Conservation (phyloP, 345 rosid species). For the Pistacia integerrima region DNA sequence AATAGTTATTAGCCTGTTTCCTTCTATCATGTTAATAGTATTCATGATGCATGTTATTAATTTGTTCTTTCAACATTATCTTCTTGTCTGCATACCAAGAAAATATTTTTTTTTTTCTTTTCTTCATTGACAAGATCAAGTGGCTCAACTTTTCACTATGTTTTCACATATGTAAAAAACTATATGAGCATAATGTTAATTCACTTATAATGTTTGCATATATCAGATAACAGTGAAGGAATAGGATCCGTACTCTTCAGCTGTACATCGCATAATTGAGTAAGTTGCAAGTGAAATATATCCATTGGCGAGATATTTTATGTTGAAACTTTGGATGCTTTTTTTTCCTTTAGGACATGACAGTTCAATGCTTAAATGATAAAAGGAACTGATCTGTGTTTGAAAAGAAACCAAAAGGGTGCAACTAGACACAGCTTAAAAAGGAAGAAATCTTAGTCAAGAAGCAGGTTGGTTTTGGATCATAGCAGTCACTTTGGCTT, state of each 20-base stretch:
- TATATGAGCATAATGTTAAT: not conserved
- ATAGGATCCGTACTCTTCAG: too few species aligned
- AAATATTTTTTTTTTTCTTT: not conserved
- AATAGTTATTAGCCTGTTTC: not conserved
- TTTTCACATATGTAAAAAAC: not conserved
- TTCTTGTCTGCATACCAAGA: not conserved
- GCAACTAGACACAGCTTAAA: not conserved
- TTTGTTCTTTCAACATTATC: not conserved
- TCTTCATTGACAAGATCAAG: not conserved
- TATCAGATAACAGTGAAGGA: not conserved
- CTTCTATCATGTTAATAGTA: not conserved
- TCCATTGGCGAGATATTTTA: too few species aligned
- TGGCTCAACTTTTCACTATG: not conserved
- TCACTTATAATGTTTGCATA: not conserved
- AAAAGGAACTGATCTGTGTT: conserved; percentile 4
- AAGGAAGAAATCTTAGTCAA: not conserved
- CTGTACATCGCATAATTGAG: too few species aligned
- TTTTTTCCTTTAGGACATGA: not conserved
- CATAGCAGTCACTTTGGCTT: not conserved
- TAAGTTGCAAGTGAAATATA: too few species aligned
- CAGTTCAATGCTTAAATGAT: not conserved
- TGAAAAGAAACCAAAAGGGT: not conserved
- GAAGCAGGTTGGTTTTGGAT: conserved; percentile 3
- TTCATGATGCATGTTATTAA: not conserved
- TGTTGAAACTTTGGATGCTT: too few species aligned